phyloP scores from a whole-genome alignment of 257 asterid genomes.

The Coffea eugenioides region DNA sequence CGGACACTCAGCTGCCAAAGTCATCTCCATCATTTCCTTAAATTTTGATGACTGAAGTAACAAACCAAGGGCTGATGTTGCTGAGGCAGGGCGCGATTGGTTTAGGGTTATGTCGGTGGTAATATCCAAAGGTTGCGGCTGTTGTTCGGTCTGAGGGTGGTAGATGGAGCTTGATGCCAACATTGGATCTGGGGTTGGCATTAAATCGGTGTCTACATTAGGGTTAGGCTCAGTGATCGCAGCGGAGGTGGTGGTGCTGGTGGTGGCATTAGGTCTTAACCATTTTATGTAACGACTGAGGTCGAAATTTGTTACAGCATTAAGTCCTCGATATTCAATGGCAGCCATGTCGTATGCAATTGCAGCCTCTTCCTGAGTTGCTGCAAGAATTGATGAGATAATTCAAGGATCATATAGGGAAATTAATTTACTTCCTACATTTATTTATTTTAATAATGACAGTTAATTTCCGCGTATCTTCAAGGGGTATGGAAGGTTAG shows the following conservation, averaged over 20 bases:
- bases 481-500: not conserved
- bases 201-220: constrained; percentile 15
- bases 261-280: constrained; percentile 47
- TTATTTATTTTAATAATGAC: not conserved
- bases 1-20: constrained; percentile 53
- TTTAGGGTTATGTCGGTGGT: constrained; percentile 11
- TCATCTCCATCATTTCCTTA: constrained; percentile 87
- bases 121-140: not conserved
- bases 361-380: constrained; percentile 91
- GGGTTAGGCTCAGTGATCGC: constrained; percentile 16
- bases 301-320: constrained; percentile 81
- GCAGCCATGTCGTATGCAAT: constrained; percentile 91
- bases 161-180: constrained; percentile 8
- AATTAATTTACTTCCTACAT: not conserved
- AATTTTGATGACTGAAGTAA: constrained; percentile 73
- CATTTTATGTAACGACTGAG: constrained; percentile 86
- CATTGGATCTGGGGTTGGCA: constrained; percentile 18
- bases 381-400: constrained; percentile 28
- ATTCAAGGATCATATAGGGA: not conserved
- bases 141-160: constrained; percentile 15
- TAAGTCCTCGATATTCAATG: constrained; percentile 75
- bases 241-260: not conserved
- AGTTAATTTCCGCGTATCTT: constrained; percentile 2
- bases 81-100: constrained; percentile 37
- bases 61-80: constrained; percentile 85